Base-by-base conservation (phyloP, 257 asterid species). In the Penstemon newberryi region DNA sequence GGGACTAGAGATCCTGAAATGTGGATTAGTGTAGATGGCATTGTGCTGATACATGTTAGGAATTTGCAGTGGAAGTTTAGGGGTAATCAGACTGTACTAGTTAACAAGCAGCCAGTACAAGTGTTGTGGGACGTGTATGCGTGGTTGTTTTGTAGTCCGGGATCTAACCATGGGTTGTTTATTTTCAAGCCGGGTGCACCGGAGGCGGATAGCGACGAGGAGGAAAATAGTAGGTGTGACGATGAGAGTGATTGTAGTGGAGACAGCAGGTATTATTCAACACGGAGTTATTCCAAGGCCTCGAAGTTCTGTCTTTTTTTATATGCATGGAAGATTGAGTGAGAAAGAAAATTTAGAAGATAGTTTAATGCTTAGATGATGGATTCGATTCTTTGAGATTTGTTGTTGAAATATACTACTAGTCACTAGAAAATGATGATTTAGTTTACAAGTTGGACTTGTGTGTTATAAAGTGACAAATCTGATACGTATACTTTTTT, bases 21-120 rank as follows among this genome's bases (percentile, higher is more conserved):
- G 98, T 88, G 98, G 98, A 92, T 92, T 71, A 90, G 96, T 82
- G 78, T 92, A 56, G 98, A 92, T 56, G 97, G 98, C 85, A 88
- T 90, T 66, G 93, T 92, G 56, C 70, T 90, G 78, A 81, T 92
- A 57, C 97, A 90, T 75, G 71, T 92, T 42, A 84, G 67, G 79
- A 92, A 86, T 49, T 72, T 92, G 81, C 98, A 92, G 58, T 92
- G 98, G 98, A 92, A 92, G 78, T 92, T 92, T 75, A 81, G 98
- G 80, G 98, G 97, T 0, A 92, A 92, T 52, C 86, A 90, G 60
- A 92, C 96, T 3, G 90, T 92, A 42, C 63, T 79, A 41, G 90
- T 92, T 0, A 82, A 92, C 46, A 85, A 90, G 86, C 93, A 82
- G 67, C 86, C 91, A 0, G 83, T 92, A 6, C 97, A 92, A 60